phyloP scores from a whole-genome alignment of 2,329 filamentous ascomycete species.

The Cryphonectria naterciae region DNA sequence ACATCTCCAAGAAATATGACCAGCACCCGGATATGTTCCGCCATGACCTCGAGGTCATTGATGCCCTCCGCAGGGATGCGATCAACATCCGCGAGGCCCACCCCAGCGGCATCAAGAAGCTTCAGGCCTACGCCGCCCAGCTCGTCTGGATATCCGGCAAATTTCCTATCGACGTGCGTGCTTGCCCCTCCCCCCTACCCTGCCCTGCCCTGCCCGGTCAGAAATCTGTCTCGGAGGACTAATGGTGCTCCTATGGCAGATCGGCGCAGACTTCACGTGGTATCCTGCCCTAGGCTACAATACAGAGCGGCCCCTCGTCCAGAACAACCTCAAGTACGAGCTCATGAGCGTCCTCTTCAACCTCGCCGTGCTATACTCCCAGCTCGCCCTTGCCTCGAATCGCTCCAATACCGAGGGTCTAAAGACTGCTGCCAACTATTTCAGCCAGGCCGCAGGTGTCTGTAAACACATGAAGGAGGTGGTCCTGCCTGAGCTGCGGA shows the following conservation, averaged over 20 bases:
- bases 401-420: constrained; percentile 79
- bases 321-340: constrained; percentile 76
- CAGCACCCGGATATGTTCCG: constrained; percentile 97
- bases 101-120: constrained; percentile 79
- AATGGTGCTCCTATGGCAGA: constrained; percentile 52
- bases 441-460: constrained; percentile 84
- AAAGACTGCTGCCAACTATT: constrained; percentile 87
- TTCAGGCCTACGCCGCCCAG: constrained; percentile 91
- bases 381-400: constrained; percentile 82
- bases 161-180: constrained; percentile 86
- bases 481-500: constrained; percentile 80
- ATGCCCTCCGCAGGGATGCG: constrained; percentile 82
- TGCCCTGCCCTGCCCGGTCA: constrained; percentile 5
- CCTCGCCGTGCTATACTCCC: constrained; percentile 88
- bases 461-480: constrained; percentile 75
- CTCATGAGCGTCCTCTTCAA: constrained; percentile 93
- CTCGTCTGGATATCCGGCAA: constrained; percentile 92
- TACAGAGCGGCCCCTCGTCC: constrained; percentile 69
- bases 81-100: constrained; percentile 88
- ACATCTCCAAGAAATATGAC: constrained; percentile 98
- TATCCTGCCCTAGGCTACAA: constrained; percentile 93
- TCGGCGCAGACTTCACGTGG: constrained; percentile 95
- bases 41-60: constrained; percentile 82
- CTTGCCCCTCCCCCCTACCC: constrained; percentile 24
- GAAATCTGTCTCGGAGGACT: not conserved